Conservation (phyloP, 768 basidiomycete genomes). For the Russula griseocarnosa region DNA sequence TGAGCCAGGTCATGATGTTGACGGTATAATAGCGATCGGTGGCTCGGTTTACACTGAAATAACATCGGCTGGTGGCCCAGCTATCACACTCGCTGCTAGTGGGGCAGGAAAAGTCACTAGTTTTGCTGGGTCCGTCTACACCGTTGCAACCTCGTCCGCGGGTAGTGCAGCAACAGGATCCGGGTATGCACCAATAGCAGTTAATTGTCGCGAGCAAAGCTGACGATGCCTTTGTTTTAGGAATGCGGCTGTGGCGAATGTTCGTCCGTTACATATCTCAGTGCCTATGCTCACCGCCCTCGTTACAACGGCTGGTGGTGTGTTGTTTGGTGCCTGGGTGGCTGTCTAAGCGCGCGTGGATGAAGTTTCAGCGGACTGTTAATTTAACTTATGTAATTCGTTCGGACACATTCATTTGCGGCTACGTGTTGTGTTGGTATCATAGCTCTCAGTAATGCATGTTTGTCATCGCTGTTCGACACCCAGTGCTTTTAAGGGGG, state of each 20-base stretch:
- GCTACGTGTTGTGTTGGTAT: not conserved
- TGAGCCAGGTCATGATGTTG: no score
- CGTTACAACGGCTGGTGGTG: conserved; percentile 19
- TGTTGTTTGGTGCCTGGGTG: conserved; percentile 25
- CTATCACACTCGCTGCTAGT: conserved; percentile 25
- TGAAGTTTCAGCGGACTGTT: not conserved
- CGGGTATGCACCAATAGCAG: not conserved
- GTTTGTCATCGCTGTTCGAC: no score
- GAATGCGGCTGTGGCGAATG: conserved; percentile 11
- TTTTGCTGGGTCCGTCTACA: conserved; percentile 27
- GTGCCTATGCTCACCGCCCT: conserved; percentile 19
- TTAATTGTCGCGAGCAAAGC: not conserved
- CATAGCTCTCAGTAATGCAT: no score
- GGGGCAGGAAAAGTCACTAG: conserved; percentile 23
- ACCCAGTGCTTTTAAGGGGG: no score
- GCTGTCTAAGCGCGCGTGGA: conserved; percentile 1
- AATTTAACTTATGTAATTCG: not conserved
- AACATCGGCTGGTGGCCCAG: conserved; percentile 23
- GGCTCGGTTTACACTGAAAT: conserved; percentile 24
- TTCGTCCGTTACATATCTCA: conserved; percentile 1
- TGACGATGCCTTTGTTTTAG: not conserved
- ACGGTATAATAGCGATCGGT: conserved; percentile 14
- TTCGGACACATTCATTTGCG: not conserved
- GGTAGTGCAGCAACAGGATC: conserved; percentile 1
- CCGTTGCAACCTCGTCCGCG: conserved; percentile 20